Conservation (phyloP, 164 flowering plant species). For the Malania oleifera region DNA sequence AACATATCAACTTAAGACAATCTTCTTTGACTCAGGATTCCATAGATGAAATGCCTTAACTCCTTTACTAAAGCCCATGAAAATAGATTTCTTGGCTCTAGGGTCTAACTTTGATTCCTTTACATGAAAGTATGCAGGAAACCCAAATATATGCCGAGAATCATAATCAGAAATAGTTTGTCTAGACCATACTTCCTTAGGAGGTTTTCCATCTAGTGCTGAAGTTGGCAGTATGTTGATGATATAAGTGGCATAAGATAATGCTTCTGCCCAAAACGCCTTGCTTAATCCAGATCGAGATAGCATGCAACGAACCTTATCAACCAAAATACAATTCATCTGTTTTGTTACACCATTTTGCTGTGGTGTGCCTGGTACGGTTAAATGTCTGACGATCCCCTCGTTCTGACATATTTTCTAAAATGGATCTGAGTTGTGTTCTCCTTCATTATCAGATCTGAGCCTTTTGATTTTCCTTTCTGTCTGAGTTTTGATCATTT, state of each 20-base stretch:
- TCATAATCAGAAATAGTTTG: constrained; percentile 4
- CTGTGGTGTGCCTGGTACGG: no score
- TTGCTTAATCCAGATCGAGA: constrained; percentile 19
- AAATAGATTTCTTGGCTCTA: constrained; percentile 9
- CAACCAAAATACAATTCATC: no score
- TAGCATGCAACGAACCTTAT: constrained; percentile 17
- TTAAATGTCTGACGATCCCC: no score
- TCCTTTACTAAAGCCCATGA: neutral
- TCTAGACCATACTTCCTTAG: constrained; percentile 7
- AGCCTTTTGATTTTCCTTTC: constrained; percentile 9
- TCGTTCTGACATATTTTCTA: no score
- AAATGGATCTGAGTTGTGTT: no score
- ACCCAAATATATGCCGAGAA: neutral
- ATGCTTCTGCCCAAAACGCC: constrained; percentile 11
- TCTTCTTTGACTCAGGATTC: constrained; percentile 8
- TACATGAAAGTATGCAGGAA: no score
- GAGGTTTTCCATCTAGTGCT: neutral
- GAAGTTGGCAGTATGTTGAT: constrained; percentile 1
- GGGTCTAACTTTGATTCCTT: constrained; percentile 7
- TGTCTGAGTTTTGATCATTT: constrained; percentile 8
- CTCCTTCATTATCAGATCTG: no score
- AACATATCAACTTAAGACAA: constrained; percentile 9
- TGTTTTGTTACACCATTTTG: no score
- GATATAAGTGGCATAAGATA: constrained; percentile 6
- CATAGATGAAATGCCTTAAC: constrained; percentile 7